These are phyloP conservation scores for Teratosphaeria nubilosa DNA, from an alignment of 2,329 filamentous ascomycete species.

Conservation along the genomic window DNA sequence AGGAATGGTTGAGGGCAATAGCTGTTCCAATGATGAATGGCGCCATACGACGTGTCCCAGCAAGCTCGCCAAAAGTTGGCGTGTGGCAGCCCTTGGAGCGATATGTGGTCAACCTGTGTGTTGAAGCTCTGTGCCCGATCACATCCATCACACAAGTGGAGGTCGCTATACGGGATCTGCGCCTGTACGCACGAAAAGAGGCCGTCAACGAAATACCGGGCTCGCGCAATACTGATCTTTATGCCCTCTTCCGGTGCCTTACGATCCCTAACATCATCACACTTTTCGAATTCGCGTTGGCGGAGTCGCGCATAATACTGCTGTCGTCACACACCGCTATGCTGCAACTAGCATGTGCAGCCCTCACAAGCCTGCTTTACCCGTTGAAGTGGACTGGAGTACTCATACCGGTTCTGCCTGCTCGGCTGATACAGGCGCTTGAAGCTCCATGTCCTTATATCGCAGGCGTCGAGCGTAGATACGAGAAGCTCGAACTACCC, in stretches of 20 bases:
- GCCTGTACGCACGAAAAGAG: slow-evolving; percentile 86
- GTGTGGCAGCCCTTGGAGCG: slow-evolving; percentile 94
- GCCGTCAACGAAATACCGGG: slow-evolving; percentile 87
- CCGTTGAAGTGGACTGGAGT: slow-evolving; percentile 88
- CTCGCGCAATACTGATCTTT: slow-evolving; percentile 83
- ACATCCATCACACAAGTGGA: slow-evolving; percentile 95
- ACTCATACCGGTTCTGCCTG: slow-evolving; percentile 83
- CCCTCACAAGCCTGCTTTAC: slow-evolving; percentile 75
- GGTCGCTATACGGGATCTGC: slow-evolving; percentile 76
- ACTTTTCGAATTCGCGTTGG: slow-evolving; percentile 84
- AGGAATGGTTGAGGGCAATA: slow-evolving; percentile 91
- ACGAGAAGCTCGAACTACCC: slow-evolving; percentile 74
- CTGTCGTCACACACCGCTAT: slow-evolving; percentile 92
- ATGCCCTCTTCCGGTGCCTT: slow-evolving; percentile 80
- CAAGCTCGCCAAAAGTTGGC: slow-evolving; percentile 81
- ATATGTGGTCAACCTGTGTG: slow-evolving; percentile 94
- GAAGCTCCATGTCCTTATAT: slow-evolving; percentile 96
- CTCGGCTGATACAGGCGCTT: slow-evolving; percentile 74
- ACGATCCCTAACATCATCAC: slow-evolving; percentile 88
- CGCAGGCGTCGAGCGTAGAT: slow-evolving; percentile 86
- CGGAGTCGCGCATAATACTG: slow-evolving; percentile 91
- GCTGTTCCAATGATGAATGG: slow-evolving; percentile 95
- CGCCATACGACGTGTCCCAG: slow-evolving; percentile 67
- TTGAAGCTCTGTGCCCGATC: slow-evolving; percentile 83
- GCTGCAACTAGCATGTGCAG: slow-evolving; percentile 85